phyloP scores from a whole-genome alignment of 306 rosid species.

The Aeschynomene evenia region DNA sequence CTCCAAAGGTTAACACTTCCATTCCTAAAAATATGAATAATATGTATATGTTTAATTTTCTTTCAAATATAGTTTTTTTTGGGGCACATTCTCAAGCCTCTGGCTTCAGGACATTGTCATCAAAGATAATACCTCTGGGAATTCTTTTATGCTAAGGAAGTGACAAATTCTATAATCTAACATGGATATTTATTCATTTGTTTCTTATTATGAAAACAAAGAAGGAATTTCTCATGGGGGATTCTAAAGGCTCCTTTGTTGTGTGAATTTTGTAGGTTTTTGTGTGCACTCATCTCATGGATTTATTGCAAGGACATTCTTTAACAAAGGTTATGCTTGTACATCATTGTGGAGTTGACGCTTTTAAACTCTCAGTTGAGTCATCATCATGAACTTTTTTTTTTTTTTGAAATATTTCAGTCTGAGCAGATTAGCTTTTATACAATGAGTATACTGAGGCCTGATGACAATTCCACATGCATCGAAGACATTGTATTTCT shows the following conservation, averaged over 20 bases:
- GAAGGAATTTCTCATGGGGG: constrained; percentile 3
- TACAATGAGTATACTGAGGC: constrained; percentile 91
- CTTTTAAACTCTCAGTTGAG: constrained; percentile 18
- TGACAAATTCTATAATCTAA: background rate
- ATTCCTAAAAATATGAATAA: constrained; percentile 11
- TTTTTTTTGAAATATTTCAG: constrained; percentile 45
- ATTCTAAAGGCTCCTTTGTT: constrained; percentile 19
- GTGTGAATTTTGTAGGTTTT: constrained; percentile 60
- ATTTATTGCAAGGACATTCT: constrained; percentile 72
- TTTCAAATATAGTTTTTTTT: too few species aligned
- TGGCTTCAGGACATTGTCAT: background rate
- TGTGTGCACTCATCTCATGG: constrained; percentile 91
- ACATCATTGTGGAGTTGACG: constrained; percentile 26
- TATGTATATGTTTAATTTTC: constrained; percentile 20
- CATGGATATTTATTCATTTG: background rate
- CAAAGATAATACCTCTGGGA: background rate
- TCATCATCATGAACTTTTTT: constrained; percentile 16
- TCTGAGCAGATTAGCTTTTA: constrained; percentile 70
- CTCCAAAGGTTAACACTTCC: constrained; percentile 73
- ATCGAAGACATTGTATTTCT: constrained; percentile 71
- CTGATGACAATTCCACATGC: constrained; percentile 53
- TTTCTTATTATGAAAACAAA: background rate
- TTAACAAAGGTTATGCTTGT: constrained; percentile 53
- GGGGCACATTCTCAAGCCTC: background rate
- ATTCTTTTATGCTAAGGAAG: background rate